phyloP scores from a whole-genome alignment of 2,329 filamentous ascomycete species.

The Exophiala bonariae region DNA sequence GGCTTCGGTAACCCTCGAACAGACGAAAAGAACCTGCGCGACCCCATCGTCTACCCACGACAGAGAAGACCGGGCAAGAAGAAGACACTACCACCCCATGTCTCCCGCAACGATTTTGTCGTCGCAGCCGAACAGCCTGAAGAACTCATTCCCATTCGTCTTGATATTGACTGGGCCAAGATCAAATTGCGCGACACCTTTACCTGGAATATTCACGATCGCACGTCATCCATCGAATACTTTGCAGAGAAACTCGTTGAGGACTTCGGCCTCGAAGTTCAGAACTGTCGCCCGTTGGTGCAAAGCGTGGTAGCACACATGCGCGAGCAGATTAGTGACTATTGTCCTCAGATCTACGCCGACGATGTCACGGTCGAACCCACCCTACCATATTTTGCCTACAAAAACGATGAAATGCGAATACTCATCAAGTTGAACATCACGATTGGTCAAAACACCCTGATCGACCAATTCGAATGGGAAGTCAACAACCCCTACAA shows the following conservation, averaged over 20 bases:
- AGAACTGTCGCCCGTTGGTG: conserved; percentile 56
- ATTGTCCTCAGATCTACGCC: conserved; percentile 86
- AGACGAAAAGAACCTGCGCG: conserved; percentile 61
- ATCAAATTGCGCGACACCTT: conserved; percentile 95
- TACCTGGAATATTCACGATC: conserved; percentile 96
- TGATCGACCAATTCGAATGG: conserved; percentile 98
- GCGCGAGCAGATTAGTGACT: conserved; percentile 86
- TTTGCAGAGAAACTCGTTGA: conserved; percentile 90
- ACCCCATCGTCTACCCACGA: conserved; percentile 74
- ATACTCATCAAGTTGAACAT: conserved; percentile 95
- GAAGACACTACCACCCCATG: conserved; percentile 70
- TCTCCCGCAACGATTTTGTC: conserved; percentile 75
- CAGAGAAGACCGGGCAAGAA: conserved; percentile 76
- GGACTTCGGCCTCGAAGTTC: conserved; percentile 74
- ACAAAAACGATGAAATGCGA: conserved; percentile 99
- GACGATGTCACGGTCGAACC: conserved; percentile 89
- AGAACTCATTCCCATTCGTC: conserved; percentile 83
- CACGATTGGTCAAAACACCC: conserved; percentile 89
- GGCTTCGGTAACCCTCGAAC: conserved; percentile 88
- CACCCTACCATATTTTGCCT: conserved; percentile 84
- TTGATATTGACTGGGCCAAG: conserved; percentile 95
- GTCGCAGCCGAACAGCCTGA: conserved; percentile 88
- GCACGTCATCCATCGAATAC: conserved; percentile 73
- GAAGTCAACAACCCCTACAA: conserved; percentile 95
- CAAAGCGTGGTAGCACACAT: conserved; percentile 70